Evolutionary conservation across 1,139 yeast genomes (phyloP), one percentile per base, ranked within the genome.

Genomic region (Magnusiomyces paraingens): DNA sequence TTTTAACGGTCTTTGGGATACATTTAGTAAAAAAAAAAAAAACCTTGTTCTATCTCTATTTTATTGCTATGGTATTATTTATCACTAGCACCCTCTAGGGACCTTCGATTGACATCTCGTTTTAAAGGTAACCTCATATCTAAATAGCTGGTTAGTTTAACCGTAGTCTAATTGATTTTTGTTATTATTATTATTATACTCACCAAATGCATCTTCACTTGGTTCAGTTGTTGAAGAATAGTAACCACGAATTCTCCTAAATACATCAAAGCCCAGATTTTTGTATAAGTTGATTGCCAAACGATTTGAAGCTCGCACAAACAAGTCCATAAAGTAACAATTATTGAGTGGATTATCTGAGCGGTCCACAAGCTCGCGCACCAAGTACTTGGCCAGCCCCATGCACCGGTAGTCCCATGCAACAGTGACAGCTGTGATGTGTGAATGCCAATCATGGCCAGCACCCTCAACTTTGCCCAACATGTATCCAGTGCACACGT

Each of bases 381-480:
- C 91, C 54, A 91, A 75, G 57, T 79, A 79, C 55, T 69, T 65
- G 0, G 97, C 99, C 50, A 91, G 73, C 1, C 96, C 95, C 20
- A 93, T 76, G 57, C 99, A 74, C 56, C 99, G 74, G 65, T 86
- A 91, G 53, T 82, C 83, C 26, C 87, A 84, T 58, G 86, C 86
- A 0, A 94, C 86, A 0, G 99, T 90, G 2, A 94, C 96, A 0
- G 99, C 99, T 0, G 98, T 90, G 55, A 94, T 90, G 69, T 94
- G 99, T 0, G 96, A 82, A 66, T 94, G 99, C 96, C 97, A 93
- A 60, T 90, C 95, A 53, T 78, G 80, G 17, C 78, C 81, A 21
- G 74, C 72, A 1, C 99, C 99, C 69, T 94, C 99, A 2, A 95
- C 84, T 69, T 94, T 94, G n/a, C 95, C 99, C 81, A 94, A 83